These are phyloP conservation scores for Peronospora tabacina DNA, from an alignment of 352 stramenopile genomes.

Conservation along the genomic window DNA sequence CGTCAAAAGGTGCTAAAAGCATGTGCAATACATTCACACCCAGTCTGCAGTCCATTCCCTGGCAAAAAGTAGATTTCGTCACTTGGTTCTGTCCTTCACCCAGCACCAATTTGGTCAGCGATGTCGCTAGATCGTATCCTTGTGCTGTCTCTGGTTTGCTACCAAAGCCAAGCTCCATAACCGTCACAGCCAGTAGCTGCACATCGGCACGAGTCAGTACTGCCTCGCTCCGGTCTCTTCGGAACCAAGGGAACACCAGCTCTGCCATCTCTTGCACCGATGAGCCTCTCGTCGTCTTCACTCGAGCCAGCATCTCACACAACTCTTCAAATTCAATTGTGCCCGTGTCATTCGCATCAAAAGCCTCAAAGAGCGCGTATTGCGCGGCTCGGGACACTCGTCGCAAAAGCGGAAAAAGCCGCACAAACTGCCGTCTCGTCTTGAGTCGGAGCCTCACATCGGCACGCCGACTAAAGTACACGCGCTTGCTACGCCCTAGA, in stretches of 20 bases:
- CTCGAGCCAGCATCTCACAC: constrained; percentile 46
- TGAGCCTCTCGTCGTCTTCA: constrained; percentile 18
- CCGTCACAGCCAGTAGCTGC: constrained; percentile 32
- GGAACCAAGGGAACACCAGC: constrained; percentile 62
- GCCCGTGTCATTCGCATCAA: constrained; percentile 38
- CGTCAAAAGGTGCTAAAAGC: constrained; percentile 49
- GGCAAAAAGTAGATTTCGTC: constrained; percentile 14
- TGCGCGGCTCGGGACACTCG: constrained; percentile 27
- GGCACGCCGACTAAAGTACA: constrained; percentile 35
- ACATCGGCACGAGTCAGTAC: constrained; percentile 29
- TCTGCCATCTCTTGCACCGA: constrained; percentile 33
- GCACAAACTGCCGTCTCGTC: constrained; percentile 37
- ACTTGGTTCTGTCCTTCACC: constrained; percentile 15
- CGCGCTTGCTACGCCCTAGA: constrained; percentile 27
- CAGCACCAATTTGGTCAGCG: constrained; percentile 21
- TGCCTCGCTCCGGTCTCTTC: constrained; percentile 17
- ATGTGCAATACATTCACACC: constrained; percentile 36
- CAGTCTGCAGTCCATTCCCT: constrained; percentile 20
- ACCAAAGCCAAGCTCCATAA: constrained; percentile 16
- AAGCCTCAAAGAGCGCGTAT: constrained; percentile 38
- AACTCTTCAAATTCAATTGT: constrained; percentile 58
- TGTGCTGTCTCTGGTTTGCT: constrained; percentile 16
- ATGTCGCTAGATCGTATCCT: constrained; percentile 20
- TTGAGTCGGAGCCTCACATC: constrained; percentile 41
- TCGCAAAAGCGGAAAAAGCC: constrained; percentile 47